Evolutionary conservation across 208 protist genomes (phyloP), one percentile per base, ranked within the genome.

Genomic region (Vickermania spadyakhi): DNA sequence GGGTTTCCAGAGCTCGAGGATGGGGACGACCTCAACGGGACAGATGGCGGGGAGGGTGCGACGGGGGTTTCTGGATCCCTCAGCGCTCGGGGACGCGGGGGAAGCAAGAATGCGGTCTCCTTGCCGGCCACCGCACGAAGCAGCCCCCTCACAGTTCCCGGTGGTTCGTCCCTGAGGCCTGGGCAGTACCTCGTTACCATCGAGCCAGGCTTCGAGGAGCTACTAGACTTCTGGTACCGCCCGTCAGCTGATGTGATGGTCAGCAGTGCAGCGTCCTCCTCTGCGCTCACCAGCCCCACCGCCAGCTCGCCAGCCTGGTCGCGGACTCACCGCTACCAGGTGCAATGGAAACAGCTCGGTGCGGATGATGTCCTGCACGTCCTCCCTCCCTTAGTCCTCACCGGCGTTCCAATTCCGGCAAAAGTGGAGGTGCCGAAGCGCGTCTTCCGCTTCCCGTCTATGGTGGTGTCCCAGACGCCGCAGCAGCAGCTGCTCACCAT

Each of bases 321-420:
- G 53, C 3, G 28, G 49, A 2, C 41, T 31, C 25, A 50, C 49
- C 42, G 68, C 66, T 23, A 65, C 66, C n/a, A 81, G 42, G 75
- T 85, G 29, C 60, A 60, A 2, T 89, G 81, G 86, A 62, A 68
- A 21, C 86, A 89, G 58, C 55, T 93, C 49, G 86, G 86, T n/a
- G 72, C 79, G 1, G 78, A 84, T 59, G 79, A 83, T 52, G 51
- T 71, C 23, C 36, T 45, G 11, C 76, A 93, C 58, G 77, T 73
- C 28, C 73, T 93, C 31, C 73, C 75, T 31, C 81, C 81, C 11
- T 76, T 93, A 30, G 73, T 75, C 28, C 61, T 93, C 54, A 50
- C 61, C 51, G 77, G 70, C 28, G 58, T 58, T 4, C 66, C 75
- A 25, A 51, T 84, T 49, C 26, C 45, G 4, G 77, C 86, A 18